phyloP scores from a whole-genome alignment of 129 eudicot genomes.

The Calendula officinalis region DNA sequence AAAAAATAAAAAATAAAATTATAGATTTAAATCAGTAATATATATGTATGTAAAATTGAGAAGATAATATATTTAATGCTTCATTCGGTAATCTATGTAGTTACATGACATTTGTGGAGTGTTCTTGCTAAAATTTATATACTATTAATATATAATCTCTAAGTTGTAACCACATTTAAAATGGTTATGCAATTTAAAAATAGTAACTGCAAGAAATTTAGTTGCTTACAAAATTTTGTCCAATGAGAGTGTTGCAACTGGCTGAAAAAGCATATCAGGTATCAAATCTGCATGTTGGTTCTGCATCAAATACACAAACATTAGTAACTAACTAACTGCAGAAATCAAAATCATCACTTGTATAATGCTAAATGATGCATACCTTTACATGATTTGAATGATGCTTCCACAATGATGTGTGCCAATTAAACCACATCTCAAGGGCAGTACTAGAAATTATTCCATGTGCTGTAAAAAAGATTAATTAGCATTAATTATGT shows the following conservation, averaged over 20 bases:
- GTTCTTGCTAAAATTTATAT: not conserved
- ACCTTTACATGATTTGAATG: conserved; percentile 46
- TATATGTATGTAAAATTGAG: not conserved
- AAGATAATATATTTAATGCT: not conserved
- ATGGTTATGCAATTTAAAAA: not conserved
- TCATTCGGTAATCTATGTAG: not conserved
- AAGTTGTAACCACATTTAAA: not conserved
- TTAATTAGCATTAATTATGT: not conserved
- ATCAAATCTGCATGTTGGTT: conserved; percentile 38
- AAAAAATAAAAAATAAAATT: conserved; percentile 11
- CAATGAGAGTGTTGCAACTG: conserved; percentile 49
- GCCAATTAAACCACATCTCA: conserved; percentile 98
- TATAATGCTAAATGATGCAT: conserved; percentile 10
- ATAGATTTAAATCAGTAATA: not conserved
- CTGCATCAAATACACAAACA: conserved; percentile 34
- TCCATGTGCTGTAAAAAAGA: conserved; percentile 40
- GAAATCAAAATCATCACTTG: conserved; percentile 8
- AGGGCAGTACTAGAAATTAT: conserved; percentile 53
- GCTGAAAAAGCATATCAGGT: conserved; percentile 72
- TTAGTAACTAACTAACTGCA: not conserved
- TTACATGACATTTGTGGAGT: not conserved
- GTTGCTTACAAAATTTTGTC: conserved; percentile 53
- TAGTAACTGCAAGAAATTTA: not conserved
- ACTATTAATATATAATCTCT: not conserved
- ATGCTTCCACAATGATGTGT: conserved; percentile 67